phyloP scores from a whole-genome alignment of 2,329 filamentous ascomycete species.

The Fusarium mundagurra region DNA sequence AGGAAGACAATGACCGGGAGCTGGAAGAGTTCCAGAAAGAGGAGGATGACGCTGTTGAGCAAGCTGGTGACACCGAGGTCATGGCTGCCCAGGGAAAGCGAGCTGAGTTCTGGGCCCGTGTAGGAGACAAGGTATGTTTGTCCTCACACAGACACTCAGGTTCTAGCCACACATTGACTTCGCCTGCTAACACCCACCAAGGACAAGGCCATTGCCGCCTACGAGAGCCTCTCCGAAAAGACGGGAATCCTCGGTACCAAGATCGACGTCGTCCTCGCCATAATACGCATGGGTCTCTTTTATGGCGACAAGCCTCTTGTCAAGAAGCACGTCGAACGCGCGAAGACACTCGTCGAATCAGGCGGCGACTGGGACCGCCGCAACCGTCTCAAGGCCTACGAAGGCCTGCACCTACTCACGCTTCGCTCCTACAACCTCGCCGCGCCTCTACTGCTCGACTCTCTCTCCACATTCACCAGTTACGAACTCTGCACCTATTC shows the following conservation, averaged over 20 bases:
- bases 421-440: slow-evolving; percentile 90
- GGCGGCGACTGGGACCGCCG: slow-evolving; percentile 98
- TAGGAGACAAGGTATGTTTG: slow-evolving; percentile 86
- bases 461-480: slow-evolving; percentile 96
- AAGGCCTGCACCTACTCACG: slow-evolving; percentile 91
- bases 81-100: slow-evolving; percentile 92
- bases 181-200: slow-evolving; percentile 51
- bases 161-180: background rate
- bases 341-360: slow-evolving; percentile 88
- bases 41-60: slow-evolving; percentile 93
- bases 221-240: slow-evolving; percentile 95
- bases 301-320: slow-evolving; percentile 93
- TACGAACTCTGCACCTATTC: slow-evolving; percentile 99
- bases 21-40: slow-evolving; percentile 82
- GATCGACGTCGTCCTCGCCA: slow-evolving; percentile 95
- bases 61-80: slow-evolving; percentile 95
- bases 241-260: slow-evolving; percentile 96
- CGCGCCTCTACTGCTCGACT: slow-evolving; percentile 93
- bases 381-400: slow-evolving; percentile 98
- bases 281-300: slow-evolving; percentile 95
- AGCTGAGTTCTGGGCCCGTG: slow-evolving; percentile 94
- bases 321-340: slow-evolving; percentile 92
- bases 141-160: background rate
- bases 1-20: slow-evolving; percentile 81
- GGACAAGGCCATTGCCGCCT: slow-evolving; percentile 94